Evolutionary conservation across 2,329 filamentous ascomycete species (phyloP), one percentile per base, ranked within the genome.

Genomic region (Venturia carpophila): DNA sequence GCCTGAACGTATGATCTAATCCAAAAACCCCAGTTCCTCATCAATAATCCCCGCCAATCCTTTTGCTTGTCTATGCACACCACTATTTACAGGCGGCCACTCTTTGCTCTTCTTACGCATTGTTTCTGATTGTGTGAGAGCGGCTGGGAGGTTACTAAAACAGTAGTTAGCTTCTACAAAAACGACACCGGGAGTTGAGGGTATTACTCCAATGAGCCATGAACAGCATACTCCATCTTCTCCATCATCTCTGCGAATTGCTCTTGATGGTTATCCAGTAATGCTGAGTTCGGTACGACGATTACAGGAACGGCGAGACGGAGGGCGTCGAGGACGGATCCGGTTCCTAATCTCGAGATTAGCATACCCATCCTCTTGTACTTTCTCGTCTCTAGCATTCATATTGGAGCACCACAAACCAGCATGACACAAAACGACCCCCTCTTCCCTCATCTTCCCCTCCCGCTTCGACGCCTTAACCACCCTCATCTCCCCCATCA

Each of bases 211-310:
- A 91, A 77, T 64, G 81, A 79, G 13, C 88, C 89, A 70, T 87
- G 82, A n/a, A 92, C 81, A 2, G 91, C 85, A 76, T 95, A 96
- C 30, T 88, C 87, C 69, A 91, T 84, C 30, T 80, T 78, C 41
- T 88, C 84, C 65, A 97, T 82, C 69, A 90, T 87, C 62, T 86
- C 80, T 0, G 93, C 93, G 64, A 99, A 83, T 74, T 97, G 91
- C 24, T 86, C 83, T 76, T 99, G 94, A 73, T 99, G 94, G 71
- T 99, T 93, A 72, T 95, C 87, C 70, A 96, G 83, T 0, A 99
- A 83, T 7, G 81, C 80, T 1, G 86, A 82, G 74, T 99, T 99
- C 2, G 93, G 90, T 2, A 99, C 92, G 0, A 96, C 91, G 62
- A 99, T 83, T n/a, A 97, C 79, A 2, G 90, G 87, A 0, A 92